These are phyloP conservation scores for Diophrys appendiculata DNA, from an alignment of 73 alveolate species.

Conservation along the genomic window DNA sequence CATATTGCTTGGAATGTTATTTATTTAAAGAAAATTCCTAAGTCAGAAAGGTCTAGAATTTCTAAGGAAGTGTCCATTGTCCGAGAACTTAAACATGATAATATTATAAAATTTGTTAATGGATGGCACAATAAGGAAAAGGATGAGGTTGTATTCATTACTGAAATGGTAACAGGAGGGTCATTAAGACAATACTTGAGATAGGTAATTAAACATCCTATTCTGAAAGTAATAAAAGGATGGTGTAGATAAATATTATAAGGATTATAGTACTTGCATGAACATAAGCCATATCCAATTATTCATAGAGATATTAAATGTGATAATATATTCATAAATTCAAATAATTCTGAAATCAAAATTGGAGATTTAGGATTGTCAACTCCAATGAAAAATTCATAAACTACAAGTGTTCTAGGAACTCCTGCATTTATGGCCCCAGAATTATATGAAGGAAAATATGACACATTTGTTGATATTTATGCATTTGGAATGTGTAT, in stretches of 20 bases:
- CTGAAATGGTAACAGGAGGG: conserved; percentile 98
- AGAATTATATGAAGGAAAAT: conserved; percentile 96
- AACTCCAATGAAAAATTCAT: conserved; percentile 85
- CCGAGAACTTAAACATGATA: conserved; percentile 91
- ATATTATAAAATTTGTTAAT: conserved; percentile 88
- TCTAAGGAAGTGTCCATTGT: conserved; percentile 83
- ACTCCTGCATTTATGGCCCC: conserved; percentile 99
- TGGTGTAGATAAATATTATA: conserved; percentile 94
- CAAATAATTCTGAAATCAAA: conserved; percentile 92
- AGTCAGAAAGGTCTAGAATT: conserved; percentile 85
- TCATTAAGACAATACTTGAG: conserved; percentile 73
- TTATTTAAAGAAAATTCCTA: conserved; percentile 78
- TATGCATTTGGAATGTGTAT: conserved; percentile 99
- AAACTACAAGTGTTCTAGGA: conserved; percentile 93
- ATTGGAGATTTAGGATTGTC: conserved; percentile 97
- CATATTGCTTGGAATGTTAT: conserved; percentile 98
- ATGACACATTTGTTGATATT: conserved; percentile 97
- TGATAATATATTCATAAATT: conserved; percentile 94
- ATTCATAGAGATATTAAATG: conserved; percentile 98
- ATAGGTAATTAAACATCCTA: conserved; percentile 75
- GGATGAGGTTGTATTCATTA: conserved; percentile 91
- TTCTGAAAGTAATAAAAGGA: conserved; percentile 89
- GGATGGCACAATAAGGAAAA: conserved; percentile 91
- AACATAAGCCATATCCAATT: conserved; percentile 80
- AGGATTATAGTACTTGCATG: conserved; percentile 93